These are phyloP conservation scores for Copromyces sp. DNA, from an alignment of 495 filamentous ascomycete species.

Conservation along the genomic window DNA sequence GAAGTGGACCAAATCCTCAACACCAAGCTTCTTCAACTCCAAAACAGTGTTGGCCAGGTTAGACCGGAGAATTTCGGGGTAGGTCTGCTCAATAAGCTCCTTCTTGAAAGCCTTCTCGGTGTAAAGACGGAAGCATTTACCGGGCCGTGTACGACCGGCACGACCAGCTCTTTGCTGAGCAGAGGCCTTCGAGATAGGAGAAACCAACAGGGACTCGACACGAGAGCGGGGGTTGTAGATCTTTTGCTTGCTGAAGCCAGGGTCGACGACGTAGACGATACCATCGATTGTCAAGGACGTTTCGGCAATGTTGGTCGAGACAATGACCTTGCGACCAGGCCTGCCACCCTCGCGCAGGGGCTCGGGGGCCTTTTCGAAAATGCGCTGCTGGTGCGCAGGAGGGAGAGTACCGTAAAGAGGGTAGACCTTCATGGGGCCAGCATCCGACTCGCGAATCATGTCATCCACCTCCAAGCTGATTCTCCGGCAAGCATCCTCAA, in stretches of 20 bases:
- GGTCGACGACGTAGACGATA: conserved; percentile 98
- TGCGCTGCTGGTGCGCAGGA: conserved; percentile 83
- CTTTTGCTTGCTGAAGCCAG: conserved; percentile 98
- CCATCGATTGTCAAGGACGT: conserved; percentile 97
- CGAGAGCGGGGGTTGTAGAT: conserved; percentile 96
- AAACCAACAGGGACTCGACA: conserved; percentile 91
- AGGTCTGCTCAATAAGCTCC: conserved; percentile 91
- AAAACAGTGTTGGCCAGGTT: conserved; percentile 91
- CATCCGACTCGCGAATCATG: conserved; percentile 79
- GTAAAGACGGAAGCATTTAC: conserved; percentile 96
- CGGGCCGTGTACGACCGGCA: conserved; percentile 94
- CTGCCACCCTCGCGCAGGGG: conserved; percentile 62
- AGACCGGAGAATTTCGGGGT: conserved; percentile 90
- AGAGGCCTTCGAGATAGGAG: conserved; percentile 96
- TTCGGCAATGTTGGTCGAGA: conserved; percentile 97
- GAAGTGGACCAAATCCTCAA: conserved; percentile 95
- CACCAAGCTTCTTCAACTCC: conserved; percentile 93
- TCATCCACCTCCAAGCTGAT: conserved; percentile 86
- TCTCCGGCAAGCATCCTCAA: conserved; percentile 90
- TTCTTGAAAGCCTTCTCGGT: conserved; percentile 96
- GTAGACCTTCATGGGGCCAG: conserved; percentile 81
- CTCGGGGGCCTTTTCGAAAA: conserved; percentile 82
- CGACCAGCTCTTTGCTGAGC: conserved; percentile 96
- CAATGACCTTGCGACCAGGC: conserved; percentile 88
- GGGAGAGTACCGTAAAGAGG: conserved; percentile 91